Base-by-base conservation (phyloP, 1,139 yeast species). In the Candida pseudoviswanathii region DNA sequence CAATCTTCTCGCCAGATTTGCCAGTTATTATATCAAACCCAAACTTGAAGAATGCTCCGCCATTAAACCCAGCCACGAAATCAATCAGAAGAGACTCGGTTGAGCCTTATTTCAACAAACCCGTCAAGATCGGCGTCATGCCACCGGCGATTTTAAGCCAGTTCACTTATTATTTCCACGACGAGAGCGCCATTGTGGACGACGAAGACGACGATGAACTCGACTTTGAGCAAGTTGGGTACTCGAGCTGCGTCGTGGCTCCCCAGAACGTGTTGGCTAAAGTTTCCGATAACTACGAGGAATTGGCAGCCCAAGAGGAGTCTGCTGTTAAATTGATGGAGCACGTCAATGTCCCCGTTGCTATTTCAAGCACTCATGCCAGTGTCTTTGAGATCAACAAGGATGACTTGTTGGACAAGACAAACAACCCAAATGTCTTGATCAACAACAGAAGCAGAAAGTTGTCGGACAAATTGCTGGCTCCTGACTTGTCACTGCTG, bases 151-250 rank as follows among this genome's bases (percentile, higher is more conserved):
- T 47, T 16, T 32, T 48, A 5, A 40, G 37, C 40, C 45, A 44
- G 31, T 49, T 49, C 30, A 40, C 16, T 4, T 52, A 51, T 38
- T 44, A 43, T 40, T 47, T 36, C 32, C 25, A 41, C 11, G 55
- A 51, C 31, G 37, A 44, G 9, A 45, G 49, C 32, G 59, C 54
- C 8, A 51, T 54, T n/a, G 34, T 55, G 16, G 55, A 56, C 30
- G 64, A 59, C 43, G 57, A 54, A 34, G 63, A 58, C 29, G 58
- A 58, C 11, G 56, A 51, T 7, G 40, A 38, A 7, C 39, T 32
- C 10, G 24, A 29, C 9, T 36, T 36, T 36, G 31, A 44, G 25
- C 7, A 25, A 9, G 11, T 45, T 11, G 38, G 21, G 9, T 32
- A 39, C 26, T 47, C 48, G 2, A 31, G 34, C 10, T 32, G 33